Evolutionary conservation across 2,329 filamentous ascomycete genomes (phyloP), one percentile per base, ranked within the genome.

Genomic region (Fusarium mangiferae): DNA sequence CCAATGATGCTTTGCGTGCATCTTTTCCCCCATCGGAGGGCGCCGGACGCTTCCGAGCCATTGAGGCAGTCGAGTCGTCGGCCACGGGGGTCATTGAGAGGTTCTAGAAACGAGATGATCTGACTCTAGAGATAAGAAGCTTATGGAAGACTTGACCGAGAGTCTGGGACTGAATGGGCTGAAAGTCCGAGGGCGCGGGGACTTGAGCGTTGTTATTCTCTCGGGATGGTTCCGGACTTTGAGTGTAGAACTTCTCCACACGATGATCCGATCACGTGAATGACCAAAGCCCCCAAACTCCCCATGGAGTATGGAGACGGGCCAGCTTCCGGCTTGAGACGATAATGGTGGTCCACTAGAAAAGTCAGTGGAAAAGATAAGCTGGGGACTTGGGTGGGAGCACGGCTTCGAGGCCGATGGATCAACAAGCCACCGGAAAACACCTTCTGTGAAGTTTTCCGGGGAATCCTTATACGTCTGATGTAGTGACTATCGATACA

Each of bases 41-140:
- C n/a, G 68, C 66, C 73, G 73, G 70, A 62, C 76, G 76, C 41
- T 68, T 68, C 67, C 76, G 76, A 74, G 75, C 74, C 68, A 78
- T 73, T 49, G 72, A 44, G 46, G 66, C 72, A 44, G 74, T 61
- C 52, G 71, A 66, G 35, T 67, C 66, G 65, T 68, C 62, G 33
- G 68, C 54, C 57, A 63, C 45, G 33, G 54, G 46, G 46, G 62
- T 59, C 72, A 75, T 75, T 66, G 58, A 45, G 26, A 39, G 55
- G 38, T 39, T 39, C 20, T 39, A 41, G 33, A 44, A 49, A 36
- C 18, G 41, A 51, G 35, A 60, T 35, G 7, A 22, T n/a, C 22
- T 42, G 39, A 28, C 4, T 49, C 14, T 17, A 54, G 42, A 55
- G 51, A 49, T 66, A 60, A 54, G 20, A 66, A 35, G 18, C 41